Conservation (phyloP, 2,329 filamentous ascomycete species). For the Colletotrichum camelliae region DNA sequence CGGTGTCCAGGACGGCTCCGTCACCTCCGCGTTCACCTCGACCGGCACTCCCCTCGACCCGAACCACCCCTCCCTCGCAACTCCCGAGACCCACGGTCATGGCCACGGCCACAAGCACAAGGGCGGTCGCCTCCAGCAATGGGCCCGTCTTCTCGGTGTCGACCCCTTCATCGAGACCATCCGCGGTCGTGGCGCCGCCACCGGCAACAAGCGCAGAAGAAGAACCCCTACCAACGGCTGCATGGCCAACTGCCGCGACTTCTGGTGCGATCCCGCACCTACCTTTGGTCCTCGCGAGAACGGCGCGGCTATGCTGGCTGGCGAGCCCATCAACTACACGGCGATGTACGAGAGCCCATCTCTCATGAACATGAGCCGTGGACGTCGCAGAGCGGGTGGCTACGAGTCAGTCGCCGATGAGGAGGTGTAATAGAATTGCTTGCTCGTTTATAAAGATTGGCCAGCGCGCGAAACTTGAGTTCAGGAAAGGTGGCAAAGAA, state of each 20-base stretch:
- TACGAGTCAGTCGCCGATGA: constrained; percentile 69
- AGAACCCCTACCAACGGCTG: constrained; percentile 85
- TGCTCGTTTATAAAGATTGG: background rate
- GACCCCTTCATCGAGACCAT: constrained; percentile 95
- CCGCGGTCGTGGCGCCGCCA: constrained; percentile 78
- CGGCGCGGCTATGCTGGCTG: constrained; percentile 78
- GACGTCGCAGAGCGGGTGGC: constrained; percentile 55
- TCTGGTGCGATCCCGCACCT: constrained; percentile 91
- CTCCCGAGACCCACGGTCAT: constrained; percentile 44
- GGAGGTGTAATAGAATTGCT: constrained; percentile 48
- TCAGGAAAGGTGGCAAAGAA: background rate
- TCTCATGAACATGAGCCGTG: constrained; percentile 61
- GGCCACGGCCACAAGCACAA: constrained; percentile 58
- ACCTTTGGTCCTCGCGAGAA: constrained; percentile 77
- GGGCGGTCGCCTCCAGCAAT: constrained; percentile 75
- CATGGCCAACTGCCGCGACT: constrained; percentile 91
- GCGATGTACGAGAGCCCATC: constrained; percentile 86
- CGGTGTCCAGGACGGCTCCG: constrained; percentile 68
- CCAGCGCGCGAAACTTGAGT: background rate
- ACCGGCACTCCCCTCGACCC: constrained; percentile 75
- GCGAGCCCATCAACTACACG: constrained; percentile 84
- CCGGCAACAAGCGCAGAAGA: constrained; percentile 57
- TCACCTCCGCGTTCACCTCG: constrained; percentile 79
- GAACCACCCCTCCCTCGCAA: constrained; percentile 67
- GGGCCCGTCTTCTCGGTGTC: constrained; percentile 85